Evolutionary conservation across 805 yeast genomes (phyloP), one percentile per base, ranked within the genome.

Genomic region (Nakazawaea ambrosiae): DNA sequence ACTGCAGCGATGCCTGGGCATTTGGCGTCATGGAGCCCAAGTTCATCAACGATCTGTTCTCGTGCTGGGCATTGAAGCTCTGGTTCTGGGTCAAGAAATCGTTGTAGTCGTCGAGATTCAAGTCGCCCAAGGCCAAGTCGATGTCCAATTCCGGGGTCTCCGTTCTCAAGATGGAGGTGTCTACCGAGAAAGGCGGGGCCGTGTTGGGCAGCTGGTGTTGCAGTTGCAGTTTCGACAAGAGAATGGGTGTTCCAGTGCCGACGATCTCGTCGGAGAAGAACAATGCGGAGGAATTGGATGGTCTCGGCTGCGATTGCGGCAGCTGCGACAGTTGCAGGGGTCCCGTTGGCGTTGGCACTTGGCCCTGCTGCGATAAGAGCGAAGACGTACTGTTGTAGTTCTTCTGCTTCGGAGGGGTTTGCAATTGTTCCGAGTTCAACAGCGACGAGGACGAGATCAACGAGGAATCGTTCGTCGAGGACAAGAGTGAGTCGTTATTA

Each of bases 61-160:
- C 27, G 27, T 20, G 14, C 5, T 31, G 15, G 10, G 5, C 22
- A 19, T 22, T 27, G 20, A 28, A 17, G 7, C 17, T 15, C n/a
- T 5, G 25, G 15, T 19, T 20, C 14, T 31, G 31, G 10, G 29
- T n/a, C 7, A 31, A 14, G 14, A 39, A 27, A 17, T 39, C 42
- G 8, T 30, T 25, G 18, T 39, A 39, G 26, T 34, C 40, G 20
- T 37, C 42, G 20, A 39, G 27, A 23, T 39, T 39, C 26, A 39
- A 34, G 26, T 39, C 39, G 3, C 42, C 42, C 18, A 39, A 19
- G 3, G 39, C 39, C 5, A 39, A 10, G 20, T 39, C 42, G 15
- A 39, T 39, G 31, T 39, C 42, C 39, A 39, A 34, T 3, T 39
- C 39, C 14, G 42, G 42, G 18, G 42, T 39, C 26, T 34, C 39